Evolutionary conservation across 257 asterid species (phyloP).

Genomic region (Nyctanthes arbortristis): DNA sequence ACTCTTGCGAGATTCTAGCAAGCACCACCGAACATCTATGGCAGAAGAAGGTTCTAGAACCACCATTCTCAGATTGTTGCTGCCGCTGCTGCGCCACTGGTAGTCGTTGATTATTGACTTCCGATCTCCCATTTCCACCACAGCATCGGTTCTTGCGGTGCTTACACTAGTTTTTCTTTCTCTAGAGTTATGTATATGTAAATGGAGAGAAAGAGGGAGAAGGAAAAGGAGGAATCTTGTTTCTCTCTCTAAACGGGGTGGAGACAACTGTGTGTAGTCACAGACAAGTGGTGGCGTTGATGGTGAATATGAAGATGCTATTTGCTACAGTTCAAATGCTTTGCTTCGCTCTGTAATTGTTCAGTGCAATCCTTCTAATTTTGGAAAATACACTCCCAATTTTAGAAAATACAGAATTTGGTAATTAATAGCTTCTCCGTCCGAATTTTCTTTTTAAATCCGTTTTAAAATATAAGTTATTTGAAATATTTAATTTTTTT

Average conservation of each 20-base stretch:
- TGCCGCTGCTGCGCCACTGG: conserved; percentile 49
- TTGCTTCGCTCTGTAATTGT: too few species aligned
- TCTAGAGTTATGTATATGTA: conserved; percentile 12
- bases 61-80: conserved; percentile 19
- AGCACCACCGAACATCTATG: conserved; percentile 46
- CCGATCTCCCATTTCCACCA: conserved; percentile 86
- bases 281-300: conserved; percentile 34
- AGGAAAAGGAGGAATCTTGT: not conserved
- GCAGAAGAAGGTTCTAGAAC: conserved; percentile 50
- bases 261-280: conserved; percentile 37
- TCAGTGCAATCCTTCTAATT: too few species aligned
- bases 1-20: conserved; percentile 26
- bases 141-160: conserved; percentile 59
- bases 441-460: too few species aligned
- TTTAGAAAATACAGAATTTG: too few species aligned
- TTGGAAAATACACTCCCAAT: too few species aligned
- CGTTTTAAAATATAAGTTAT: too few species aligned
- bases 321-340: not conserved
- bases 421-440: too few species aligned
- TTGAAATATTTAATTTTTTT: too few species aligned
- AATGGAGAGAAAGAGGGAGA: conserved; percentile 10
- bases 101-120: conserved; percentile 54
- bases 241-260: conserved; percentile 34
- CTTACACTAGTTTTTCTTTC: conserved; percentile 25
- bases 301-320: conserved; percentile 4